Percentiles rank a stretch among this genome's conserved stretches.
These are phyloP conservation scores for Parathielavia hyrcaniae DNA, from an alignment of 495 filamentous ascomycete species.

Conservation along the genomic window DNA sequence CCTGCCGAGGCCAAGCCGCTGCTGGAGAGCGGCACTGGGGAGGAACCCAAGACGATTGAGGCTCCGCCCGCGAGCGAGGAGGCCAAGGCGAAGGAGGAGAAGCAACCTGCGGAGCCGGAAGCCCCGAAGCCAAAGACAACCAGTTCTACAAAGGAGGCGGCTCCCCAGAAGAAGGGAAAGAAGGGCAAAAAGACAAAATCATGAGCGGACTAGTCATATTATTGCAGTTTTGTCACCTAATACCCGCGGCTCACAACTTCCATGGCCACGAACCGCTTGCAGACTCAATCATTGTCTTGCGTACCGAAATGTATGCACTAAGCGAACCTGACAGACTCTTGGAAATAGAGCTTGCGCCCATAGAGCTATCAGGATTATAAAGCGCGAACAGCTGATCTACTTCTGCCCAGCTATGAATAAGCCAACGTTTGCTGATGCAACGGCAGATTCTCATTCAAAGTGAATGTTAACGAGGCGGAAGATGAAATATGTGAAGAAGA, in stretches of 20 bases:
- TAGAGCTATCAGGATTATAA: constrained; percentile 36
- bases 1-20: constrained; percentile 43
- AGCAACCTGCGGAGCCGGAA: constrained; percentile 14
- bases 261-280: not conserved
- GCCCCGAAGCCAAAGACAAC: constrained; percentile 16
- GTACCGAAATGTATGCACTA: constrained; percentile 31
- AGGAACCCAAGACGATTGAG: constrained; percentile 29
- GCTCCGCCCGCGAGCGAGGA: constrained; percentile 16
- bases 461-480: constrained; percentile 10
- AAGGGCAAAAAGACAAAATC: constrained; percentile 34
- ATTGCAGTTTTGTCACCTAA: constrained; percentile 13
- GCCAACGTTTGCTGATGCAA: constrained; percentile 19
- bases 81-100: constrained; percentile 18
- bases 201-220: constrained; percentile 20
- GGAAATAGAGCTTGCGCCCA: constrained; percentile 13
- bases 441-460: constrained; percentile 12
- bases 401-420: constrained; percentile 29
- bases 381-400: constrained; percentile 30
- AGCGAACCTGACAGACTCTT: constrained; percentile 36
- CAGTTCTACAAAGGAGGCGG: constrained; percentile 18
- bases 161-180: constrained; percentile 26
- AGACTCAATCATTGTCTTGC: not conserved
- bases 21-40: constrained; percentile 35
- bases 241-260: constrained; percentile 12
- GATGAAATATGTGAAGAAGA: constrained; percentile 23